Conservation (phyloP, 768 basidiomycete genomes). For the Termitomyces sp. region DNA sequence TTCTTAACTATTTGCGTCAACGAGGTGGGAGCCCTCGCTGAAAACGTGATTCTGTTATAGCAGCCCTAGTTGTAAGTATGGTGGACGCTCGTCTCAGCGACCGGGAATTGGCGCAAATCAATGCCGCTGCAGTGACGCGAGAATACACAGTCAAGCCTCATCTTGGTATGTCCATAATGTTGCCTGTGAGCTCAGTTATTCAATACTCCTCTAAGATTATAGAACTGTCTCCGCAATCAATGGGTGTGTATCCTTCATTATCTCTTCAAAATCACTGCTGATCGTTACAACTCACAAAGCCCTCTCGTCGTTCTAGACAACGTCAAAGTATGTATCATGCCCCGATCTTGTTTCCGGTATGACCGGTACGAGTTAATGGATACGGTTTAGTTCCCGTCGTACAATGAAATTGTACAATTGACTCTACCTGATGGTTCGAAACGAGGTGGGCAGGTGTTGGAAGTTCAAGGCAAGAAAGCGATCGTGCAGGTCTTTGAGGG, state of each 20-base stretch:
- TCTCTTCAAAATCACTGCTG: constrained; percentile 5
- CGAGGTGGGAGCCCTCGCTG: background rate
- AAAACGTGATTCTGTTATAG: background rate
- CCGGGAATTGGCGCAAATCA: constrained; percentile 70
- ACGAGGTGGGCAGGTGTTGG: constrained; percentile 95
- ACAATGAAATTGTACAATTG: constrained; percentile 96
- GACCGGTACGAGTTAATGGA: background rate
- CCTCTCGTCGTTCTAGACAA: constrained; percentile 97
- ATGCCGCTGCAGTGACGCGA: constrained; percentile 83
- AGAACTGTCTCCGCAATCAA: constrained; percentile 98
- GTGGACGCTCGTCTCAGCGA: constrained; percentile 60
- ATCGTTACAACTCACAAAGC: constrained; percentile 31
- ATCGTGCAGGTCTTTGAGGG: constrained; percentile 99
- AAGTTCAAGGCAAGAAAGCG: constrained; percentile 97
- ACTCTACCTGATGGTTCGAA: constrained; percentile 93
- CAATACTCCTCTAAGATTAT: constrained; percentile 58
- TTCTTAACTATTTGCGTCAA: background rate
- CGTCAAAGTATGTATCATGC: constrained; percentile 68
- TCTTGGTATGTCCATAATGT: constrained; percentile 55
- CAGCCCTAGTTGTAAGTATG: constrained; percentile 22
- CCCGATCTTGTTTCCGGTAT: constrained; percentile 2
- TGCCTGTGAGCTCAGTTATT: constrained; percentile 11
- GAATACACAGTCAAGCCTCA: constrained; percentile 88
- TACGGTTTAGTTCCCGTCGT: constrained; percentile 76
- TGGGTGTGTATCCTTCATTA: constrained; percentile 44